Base-by-base conservation (phyloP, 2,329 filamentous ascomycete species). In the Plectosphaerella sp. region DNA sequence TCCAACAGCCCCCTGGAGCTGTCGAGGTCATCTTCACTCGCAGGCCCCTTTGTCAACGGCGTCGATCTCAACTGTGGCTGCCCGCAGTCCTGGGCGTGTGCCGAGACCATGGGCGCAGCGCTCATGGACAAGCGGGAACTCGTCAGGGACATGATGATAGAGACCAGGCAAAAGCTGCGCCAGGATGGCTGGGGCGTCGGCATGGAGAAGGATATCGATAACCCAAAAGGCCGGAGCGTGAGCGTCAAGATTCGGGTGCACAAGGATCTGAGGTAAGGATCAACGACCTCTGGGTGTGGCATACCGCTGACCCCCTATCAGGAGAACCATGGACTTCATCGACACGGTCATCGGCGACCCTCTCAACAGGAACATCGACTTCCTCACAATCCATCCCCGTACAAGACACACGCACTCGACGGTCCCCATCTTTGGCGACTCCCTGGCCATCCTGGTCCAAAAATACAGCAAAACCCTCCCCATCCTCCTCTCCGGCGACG, bases 11-110 rank as follows among this genome's bases (percentile, higher is more conserved):
- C 84, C 7, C 61, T 74, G 4, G 86, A 89, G 63, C 74, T 89
- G 45, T 74, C 81, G 14, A 77, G 84, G 28, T 84, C 86, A 11
- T 78, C 84, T 0, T 73, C 78, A 20, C 76, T 89, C 47, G 81
- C 83, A 3, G 79, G 77, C 0, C 84, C 85, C 2, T 82, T 72
- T 62, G 79, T 82, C 49, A 78, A 78, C 59, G 86, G 86, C 56
- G 77, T 89, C 3, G 84, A 89, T 60, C 72, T 89, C 41, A 89
- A 89, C 69, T 89, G 86, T 65, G 86, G 86, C 11, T 89, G 86
- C 61, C 86, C 86, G 8, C 86, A 89, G 67, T 80, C 80, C 6
- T 89, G 86, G 86, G 86, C 86, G 0, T 86, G 86, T 60, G 80
- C 84, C 42, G 83, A 86, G 64, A 81, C 75, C 1, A 73, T 89